phyloP scores from a whole-genome alignment of 108 stramenopile genomes.

The Bacterosira constricta region DNA sequence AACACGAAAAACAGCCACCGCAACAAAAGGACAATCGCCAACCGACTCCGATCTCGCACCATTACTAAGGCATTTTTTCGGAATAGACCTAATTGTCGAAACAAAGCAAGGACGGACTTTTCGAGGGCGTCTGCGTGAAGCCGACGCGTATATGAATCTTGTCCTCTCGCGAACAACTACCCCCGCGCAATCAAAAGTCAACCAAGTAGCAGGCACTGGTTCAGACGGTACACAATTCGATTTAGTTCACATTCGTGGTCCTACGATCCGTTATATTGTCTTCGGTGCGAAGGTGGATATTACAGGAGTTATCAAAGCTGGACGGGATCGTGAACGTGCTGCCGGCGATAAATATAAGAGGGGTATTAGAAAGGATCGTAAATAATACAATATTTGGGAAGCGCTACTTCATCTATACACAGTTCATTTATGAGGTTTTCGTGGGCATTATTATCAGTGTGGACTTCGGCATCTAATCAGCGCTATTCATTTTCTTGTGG shows the following conservation, averaged over 20 bases:
- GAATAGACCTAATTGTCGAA: conserved; percentile 70
- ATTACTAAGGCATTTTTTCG: conserved; percentile 63
- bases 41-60: conserved; percentile 36
- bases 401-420: too few relatives aligned
- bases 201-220: not conserved
- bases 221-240: conserved; percentile 10
- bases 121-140: conserved; percentile 53
- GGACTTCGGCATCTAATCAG: not conserved
- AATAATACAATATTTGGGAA: too few relatives aligned
- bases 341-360: conserved; percentile 68
- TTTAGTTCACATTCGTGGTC: conserved; percentile 64
- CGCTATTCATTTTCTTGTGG: not conserved
- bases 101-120: conserved; percentile 69
- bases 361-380: conserved; percentile 57
- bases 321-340: conserved; percentile 60
- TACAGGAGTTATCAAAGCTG: conserved; percentile 36
- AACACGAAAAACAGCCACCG: not conserved
- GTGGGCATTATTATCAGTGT: conserved; percentile 14
- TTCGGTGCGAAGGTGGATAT: conserved; percentile 76
- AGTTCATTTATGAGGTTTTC: conserved; percentile 7
- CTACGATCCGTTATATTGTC: conserved; percentile 76
- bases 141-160: conserved; percentile 80
- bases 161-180: conserved; percentile 29
- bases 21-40: not conserved
- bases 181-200: not conserved